phyloP scores from a whole-genome alignment of 2,329 filamentous ascomycete genomes.

The Aureobasidium sp. region DNA sequence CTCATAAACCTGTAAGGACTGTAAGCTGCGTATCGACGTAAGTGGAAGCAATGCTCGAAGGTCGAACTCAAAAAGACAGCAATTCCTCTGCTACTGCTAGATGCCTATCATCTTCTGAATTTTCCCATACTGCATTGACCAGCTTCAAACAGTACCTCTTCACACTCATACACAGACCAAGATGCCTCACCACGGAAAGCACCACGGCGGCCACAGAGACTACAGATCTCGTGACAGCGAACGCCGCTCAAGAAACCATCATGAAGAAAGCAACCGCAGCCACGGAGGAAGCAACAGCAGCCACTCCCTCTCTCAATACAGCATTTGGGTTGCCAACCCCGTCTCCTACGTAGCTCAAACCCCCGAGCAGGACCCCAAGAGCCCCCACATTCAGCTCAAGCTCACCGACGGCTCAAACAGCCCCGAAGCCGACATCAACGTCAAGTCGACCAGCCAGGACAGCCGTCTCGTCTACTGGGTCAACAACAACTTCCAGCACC shows the following conservation, averaged over 20 bases:
- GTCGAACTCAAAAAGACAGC: background rate
- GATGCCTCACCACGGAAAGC: constrained; percentile 3
- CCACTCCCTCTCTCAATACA: background rate
- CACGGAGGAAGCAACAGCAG: background rate
- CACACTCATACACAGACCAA: background rate
- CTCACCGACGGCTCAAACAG: constrained; percentile 23
- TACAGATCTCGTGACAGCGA: background rate
- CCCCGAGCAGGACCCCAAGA: constrained; percentile 17
- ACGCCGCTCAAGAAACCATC: background rate
- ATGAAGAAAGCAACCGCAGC: background rate
- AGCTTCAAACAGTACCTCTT: background rate
- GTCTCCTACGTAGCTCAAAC: constrained; percentile 19
- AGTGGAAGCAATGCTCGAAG: background rate
- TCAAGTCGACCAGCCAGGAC: constrained; percentile 27
- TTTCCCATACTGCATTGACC: background rate
- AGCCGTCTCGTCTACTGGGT: constrained; percentile 30
- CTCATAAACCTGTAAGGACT: background rate
- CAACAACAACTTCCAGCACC: constrained; percentile 25
- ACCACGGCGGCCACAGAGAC: background rate
- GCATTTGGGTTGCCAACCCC: constrained; percentile 10
- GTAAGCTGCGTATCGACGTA: background rate
- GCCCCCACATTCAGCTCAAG: constrained; percentile 28
- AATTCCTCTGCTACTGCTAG: background rate
- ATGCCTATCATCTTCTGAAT: background rate
- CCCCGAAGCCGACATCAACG: constrained; percentile 29